phyloP scores from a whole-genome alignment of 2,329 filamentous ascomycete genomes.

The Rachicladosporium sp. region DNA sequence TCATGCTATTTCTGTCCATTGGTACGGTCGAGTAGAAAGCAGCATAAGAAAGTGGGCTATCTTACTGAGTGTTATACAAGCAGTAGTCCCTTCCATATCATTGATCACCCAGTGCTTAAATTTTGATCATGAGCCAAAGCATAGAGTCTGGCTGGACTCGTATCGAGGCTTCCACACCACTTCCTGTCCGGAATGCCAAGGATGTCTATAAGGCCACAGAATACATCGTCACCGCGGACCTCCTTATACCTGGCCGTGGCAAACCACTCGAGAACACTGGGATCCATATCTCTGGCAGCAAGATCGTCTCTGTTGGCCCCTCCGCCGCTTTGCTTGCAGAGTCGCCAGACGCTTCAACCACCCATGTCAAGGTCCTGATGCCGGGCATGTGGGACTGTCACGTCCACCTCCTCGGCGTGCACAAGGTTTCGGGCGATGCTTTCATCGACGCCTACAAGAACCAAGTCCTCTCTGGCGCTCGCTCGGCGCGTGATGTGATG shows the following conservation, averaged over 20 bases:
- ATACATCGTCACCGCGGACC: slow-evolving; percentile 13
- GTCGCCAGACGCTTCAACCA: slow-evolving; percentile 14
- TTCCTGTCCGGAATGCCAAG: too few species aligned
- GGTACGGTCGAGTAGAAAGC: too few species aligned
- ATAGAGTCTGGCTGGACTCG: too few species aligned
- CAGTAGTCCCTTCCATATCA: too few species aligned
- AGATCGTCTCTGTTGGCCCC: slow-evolving; percentile 30
- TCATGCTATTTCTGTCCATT: too few species aligned
- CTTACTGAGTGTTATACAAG: too few species aligned
- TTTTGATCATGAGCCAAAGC: too few species aligned
- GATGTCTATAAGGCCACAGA: background rate
- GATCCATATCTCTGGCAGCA: slow-evolving; percentile 28
- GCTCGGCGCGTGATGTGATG: slow-evolving; percentile 30
- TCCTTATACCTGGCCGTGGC: slow-evolving; percentile 39
- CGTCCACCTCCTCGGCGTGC: slow-evolving; percentile 34
- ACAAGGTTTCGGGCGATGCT: slow-evolving; percentile 12
- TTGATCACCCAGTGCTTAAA: too few species aligned
- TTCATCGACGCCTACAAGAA: slow-evolving; percentile 14
- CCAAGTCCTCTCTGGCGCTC: slow-evolving; percentile 28
- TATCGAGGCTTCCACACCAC: too few species aligned
- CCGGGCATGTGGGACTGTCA: slow-evolving; percentile 44
- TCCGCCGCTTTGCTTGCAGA: slow-evolving; percentile 7
- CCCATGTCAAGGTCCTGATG: slow-evolving; percentile 33
- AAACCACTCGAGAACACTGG: slow-evolving; percentile 29
- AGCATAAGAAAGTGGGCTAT: too few species aligned